Evolutionary conservation across 2,329 filamentous ascomycete genomes (phyloP).

Genomic region (Neofusicoccum cordaticola): DNA sequence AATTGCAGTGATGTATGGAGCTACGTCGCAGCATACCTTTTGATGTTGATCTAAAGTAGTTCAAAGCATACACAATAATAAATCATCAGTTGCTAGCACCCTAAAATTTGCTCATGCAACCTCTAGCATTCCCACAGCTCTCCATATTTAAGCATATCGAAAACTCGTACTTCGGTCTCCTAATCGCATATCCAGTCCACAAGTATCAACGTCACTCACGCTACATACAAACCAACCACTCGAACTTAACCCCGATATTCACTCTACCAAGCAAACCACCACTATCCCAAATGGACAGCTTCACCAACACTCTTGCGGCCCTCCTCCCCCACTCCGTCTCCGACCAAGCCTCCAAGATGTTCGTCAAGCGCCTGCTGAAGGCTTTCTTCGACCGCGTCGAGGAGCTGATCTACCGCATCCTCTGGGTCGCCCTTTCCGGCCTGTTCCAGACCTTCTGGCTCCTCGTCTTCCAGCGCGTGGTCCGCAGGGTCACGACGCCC

Average conservation of each 20-base stretch:
- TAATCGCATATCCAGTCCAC: too few species aligned
- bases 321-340: not conserved
- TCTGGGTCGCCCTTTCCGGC: not conserved
- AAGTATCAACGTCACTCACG: too few species aligned
- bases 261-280: not conserved
- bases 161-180: too few species aligned
- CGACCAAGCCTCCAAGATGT: not conserved
- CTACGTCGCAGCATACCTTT: not conserved
- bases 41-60: not conserved
- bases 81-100: too few species aligned
- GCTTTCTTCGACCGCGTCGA: not conserved
- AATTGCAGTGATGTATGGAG: not conserved
- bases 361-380: not conserved
- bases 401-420: not conserved
- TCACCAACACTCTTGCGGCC: not conserved
- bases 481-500: not conserved
- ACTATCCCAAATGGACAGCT: not conserved
- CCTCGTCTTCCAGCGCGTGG: not conserved
- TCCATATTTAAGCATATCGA: too few species aligned
- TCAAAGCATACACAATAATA: not conserved
- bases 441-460: not conserved
- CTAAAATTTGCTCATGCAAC: too few species aligned
- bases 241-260: too few species aligned
- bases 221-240: too few species aligned
- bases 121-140: too few species aligned